Evolutionary conservation across 116 monocot species (phyloP), one percentile per base, ranked within the genome.

Genomic region (Phalaenopsis hybrid): DNA sequence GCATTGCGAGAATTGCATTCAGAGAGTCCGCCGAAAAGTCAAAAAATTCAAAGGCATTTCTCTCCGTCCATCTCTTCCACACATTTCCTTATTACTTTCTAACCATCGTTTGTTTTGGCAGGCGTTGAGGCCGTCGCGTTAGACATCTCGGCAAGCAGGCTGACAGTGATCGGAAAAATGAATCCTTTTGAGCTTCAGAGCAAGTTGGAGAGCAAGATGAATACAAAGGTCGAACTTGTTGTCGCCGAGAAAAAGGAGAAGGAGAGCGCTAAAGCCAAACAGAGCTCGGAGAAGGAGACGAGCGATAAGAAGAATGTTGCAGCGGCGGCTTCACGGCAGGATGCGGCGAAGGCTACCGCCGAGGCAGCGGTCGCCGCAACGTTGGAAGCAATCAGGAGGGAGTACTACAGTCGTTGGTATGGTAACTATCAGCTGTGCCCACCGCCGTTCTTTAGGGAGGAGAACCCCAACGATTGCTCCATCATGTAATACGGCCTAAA

Each of bases 171-270:
- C 0, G 94, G 91, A 25, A 85, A 79, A 75, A 82, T 94, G 83
- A 88, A 94, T 74, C 91, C 89, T 10, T 49, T 84, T 83, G 81
- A 84, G 83, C 84, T 96, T 34, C 86, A 88, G 31, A 88, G 94
- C 8, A 82, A 79, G 41, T 80, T 96, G 34, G 90, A 89, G 81
- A 63, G 18, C 59, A 94, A 89, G 78, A 90, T 83, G 43, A 88
- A 86, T 83, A 96, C 88, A 87, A 89, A 89, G 61, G 90, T 96
- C 6, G 94, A 88, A 41, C 85, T 96, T 79, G 23, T 96, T 44
- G 78, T 82, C 63, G 13, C 73, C 25, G 45, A 20, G 0, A 74
- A 75, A 13, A 77, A 85, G n/a, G 57, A 79, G 52, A 16, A 55
- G 52, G 43, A 61, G 59, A 59, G 52, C 78, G 25, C 68, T 11